A percentile compares a stretch with the other conserved stretches of the same genome.
Conservation (phyloP, 345 rosid species). For the Linum tenue region DNA sequence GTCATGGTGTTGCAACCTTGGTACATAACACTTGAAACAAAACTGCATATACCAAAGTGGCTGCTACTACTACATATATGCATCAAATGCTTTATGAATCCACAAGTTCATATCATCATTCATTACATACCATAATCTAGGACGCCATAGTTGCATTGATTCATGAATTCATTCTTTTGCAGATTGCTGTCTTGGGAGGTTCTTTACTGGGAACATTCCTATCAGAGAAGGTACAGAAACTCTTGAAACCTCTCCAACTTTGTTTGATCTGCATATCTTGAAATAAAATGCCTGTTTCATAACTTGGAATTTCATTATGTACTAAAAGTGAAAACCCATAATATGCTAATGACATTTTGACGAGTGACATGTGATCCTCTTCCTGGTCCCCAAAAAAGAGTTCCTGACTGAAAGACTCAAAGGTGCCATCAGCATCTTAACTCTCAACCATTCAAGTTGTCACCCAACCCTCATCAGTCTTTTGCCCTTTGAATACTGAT, state of each 20-base stretch:
- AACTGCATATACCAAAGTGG: background rate
- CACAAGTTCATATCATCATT: background rate
- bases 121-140: background rate
- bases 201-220: slow-evolving; percentile 84
- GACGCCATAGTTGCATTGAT: background rate
- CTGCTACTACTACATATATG: background rate
- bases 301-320: slow-evolving; percentile 3
- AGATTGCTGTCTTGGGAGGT: slow-evolving; percentile 94
- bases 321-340: background rate
- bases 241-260: background rate
- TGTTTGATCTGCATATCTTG: too few species aligned
- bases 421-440: slow-evolving; percentile 1
- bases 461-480: background rate
- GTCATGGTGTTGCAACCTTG: slow-evolving; percentile 83
- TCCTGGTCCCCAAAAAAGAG: background rate
- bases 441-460: slow-evolving; percentile 12
- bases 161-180: slow-evolving; percentile 4
- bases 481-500: background rate
- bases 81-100: background rate
- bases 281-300: background rate
- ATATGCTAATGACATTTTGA: slow-evolving; percentile 10
- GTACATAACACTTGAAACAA: slow-evolving; percentile 26
- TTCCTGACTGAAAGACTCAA: background rate
- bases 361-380: background rate
- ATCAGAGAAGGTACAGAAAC: slow-evolving; percentile 71